Conservation (phyloP, 2,329 filamentous ascomycete species). For the Fusarium nurragi region DNA sequence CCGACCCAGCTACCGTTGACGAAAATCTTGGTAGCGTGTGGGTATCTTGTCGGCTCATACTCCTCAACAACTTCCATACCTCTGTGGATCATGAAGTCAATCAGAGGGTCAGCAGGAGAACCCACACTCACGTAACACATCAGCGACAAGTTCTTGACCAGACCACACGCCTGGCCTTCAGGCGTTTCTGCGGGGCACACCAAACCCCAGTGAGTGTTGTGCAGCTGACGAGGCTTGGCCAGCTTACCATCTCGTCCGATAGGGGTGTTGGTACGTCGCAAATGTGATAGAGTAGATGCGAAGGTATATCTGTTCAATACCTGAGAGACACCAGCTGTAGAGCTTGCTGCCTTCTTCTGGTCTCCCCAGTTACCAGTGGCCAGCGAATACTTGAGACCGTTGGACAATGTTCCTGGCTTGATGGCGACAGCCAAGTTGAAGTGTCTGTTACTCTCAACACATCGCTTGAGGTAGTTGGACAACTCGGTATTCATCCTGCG, state of each 20-base stretch:
- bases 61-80: slow-evolving; percentile 98
- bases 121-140: slow-evolving; percentile 99
- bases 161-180: slow-evolving; percentile 96
- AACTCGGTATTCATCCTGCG: slow-evolving; percentile 91
- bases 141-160: slow-evolving; percentile 96
- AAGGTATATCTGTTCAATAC: slow-evolving; percentile 98
- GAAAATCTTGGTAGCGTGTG: slow-evolving; percentile 96
- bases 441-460: slow-evolving; percentile 86
- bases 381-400: slow-evolving; percentile 94
- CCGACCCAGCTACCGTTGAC: slow-evolving; percentile 99
- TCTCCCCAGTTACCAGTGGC: slow-evolving; percentile 99
- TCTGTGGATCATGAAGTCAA: slow-evolving; percentile 84
- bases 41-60: slow-evolving; percentile 85
- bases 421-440: slow-evolving; percentile 93
- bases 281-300: slow-evolving; percentile 93
- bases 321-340: slow-evolving; percentile 96
- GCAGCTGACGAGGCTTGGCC: slow-evolving; percentile 95
- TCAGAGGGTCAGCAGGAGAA: slow-evolving; percentile 89
- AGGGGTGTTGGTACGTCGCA: slow-evolving; percentile 96
- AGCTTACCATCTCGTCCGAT: slow-evolving; percentile 97
- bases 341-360: slow-evolving; percentile 96
- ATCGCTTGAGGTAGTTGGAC: slow-evolving; percentile 88
- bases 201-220: slow-evolving; percentile 97
- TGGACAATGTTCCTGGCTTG: slow-evolving; percentile 89
- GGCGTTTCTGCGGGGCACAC: slow-evolving; percentile 96